Evolutionary conservation across 2,329 filamentous ascomycete genomes (phyloP).

Genomic region (Phyllachora maydis): DNA sequence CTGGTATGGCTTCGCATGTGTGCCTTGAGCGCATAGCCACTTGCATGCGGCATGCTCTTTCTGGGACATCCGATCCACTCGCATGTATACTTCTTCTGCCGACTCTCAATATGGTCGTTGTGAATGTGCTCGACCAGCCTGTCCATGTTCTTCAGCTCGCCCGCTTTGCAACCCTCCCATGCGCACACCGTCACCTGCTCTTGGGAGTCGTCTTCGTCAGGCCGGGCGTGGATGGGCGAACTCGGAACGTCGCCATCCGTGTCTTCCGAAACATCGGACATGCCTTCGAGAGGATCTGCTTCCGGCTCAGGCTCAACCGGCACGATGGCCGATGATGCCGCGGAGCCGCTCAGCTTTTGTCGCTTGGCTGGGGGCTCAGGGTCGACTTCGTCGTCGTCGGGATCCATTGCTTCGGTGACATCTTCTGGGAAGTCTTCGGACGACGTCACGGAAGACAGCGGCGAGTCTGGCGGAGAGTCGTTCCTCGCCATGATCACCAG

Average conservation of each 20-base stretch:
- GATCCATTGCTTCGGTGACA: constrained; percentile 18
- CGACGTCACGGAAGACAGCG: constrained; percentile 23
- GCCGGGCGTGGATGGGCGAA: constrained; percentile 43
- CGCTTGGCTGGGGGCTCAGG: constrained; percentile 24
- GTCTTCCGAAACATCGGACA: constrained; percentile 70
- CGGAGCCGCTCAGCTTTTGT: constrained; percentile 22
- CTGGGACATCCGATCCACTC: constrained; percentile 83
- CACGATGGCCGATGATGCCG: constrained; percentile 21
- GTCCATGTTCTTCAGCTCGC: constrained; percentile 64
- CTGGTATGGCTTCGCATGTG: constrained; percentile 96
- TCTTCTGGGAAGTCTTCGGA: constrained; percentile 26
- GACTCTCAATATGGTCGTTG: constrained; percentile 79
- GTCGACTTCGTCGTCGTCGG: too few relatives aligned
- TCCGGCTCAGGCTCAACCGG: constrained; percentile 24
- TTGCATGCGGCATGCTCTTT: constrained; percentile 83
- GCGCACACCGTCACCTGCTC: constrained; percentile 62
- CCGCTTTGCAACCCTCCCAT: constrained; percentile 55
- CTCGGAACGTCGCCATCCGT: constrained; percentile 69
- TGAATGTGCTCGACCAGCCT: constrained; percentile 68
- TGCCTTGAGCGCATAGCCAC: constrained; percentile 85
- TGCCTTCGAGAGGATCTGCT: constrained; percentile 29
- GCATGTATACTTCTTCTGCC: constrained; percentile 95
- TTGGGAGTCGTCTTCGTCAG: constrained; percentile 54
- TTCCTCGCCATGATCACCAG: constrained; percentile 7
- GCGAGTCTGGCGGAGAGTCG: constrained; percentile 18